Evolutionary conservation across 2,329 filamentous ascomycete genomes (phyloP).

Genomic region (Trichoderma sp.): DNA sequence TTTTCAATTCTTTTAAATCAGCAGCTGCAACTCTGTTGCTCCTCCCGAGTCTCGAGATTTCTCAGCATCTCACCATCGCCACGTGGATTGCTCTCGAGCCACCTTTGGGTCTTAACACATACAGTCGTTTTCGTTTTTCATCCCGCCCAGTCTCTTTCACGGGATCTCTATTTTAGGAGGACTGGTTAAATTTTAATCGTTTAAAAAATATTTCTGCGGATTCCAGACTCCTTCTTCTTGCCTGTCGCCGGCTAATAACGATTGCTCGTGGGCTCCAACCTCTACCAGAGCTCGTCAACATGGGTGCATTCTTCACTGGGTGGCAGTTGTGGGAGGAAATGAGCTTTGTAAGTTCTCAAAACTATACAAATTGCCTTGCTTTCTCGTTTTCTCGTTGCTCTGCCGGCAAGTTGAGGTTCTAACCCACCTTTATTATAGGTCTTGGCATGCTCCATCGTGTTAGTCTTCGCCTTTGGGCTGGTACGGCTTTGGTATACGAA

Average conservation of each 20-base stretch:
- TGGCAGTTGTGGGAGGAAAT: slow-evolving; percentile 90
- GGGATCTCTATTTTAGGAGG: background rate
- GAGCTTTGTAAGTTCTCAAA: slow-evolving; percentile 71
- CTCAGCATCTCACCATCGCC: slow-evolving; percentile 21
- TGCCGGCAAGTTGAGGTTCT: background rate
- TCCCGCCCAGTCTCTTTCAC: background rate
- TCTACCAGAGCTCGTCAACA: slow-evolving; percentile 29
- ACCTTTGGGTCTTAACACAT: slow-evolving; percentile 14
- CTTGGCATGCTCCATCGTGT: slow-evolving; percentile 69
- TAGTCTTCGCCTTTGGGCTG: slow-evolving; percentile 70
- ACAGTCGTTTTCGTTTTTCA: background rate
- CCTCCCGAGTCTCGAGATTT: background rate
- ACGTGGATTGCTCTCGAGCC: slow-evolving; percentile 28
- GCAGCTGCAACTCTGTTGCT: slow-evolving; percentile 13
- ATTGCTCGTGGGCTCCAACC: background rate
- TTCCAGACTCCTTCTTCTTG: background rate
- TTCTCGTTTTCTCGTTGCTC: background rate
- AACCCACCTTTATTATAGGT: slow-evolving; percentile 54
- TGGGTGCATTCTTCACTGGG: slow-evolving; percentile 61
- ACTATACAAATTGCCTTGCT: background rate
- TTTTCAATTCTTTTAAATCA: background rate
- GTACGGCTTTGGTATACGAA: slow-evolving; percentile 68
- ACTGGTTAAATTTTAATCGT: background rate
- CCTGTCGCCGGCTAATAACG: background rate
- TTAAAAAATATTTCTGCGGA: background rate